These are phyloP conservation scores for Tetrapyrgos nigripes DNA, from an alignment of 1,284 basidiomycete species.

Conservation along the genomic window DNA sequence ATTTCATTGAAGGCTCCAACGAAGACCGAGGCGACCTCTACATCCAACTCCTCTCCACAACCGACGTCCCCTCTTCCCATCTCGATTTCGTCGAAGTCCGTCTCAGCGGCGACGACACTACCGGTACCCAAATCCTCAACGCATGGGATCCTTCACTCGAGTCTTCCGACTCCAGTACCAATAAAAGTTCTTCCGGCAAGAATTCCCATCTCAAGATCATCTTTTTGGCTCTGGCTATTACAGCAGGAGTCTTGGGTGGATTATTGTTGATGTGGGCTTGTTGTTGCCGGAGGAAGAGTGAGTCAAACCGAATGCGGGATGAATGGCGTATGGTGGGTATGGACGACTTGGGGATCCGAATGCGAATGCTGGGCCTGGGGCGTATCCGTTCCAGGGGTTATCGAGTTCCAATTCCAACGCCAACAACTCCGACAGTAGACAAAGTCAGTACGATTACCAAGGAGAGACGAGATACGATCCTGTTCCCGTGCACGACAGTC, in stretches of 20 bases:
- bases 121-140: constrained; percentile 27
- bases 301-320: constrained; percentile 17
- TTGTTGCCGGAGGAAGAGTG: constrained; percentile 10
- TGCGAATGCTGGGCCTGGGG: constrained; percentile 2
- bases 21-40: constrained; percentile 49
- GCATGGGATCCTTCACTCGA: too few species aligned
- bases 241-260: constrained; percentile 13
- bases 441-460: constrained; percentile 13
- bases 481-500: too few species aligned
- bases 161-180: constrained; percentile 5
- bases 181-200: not conserved
- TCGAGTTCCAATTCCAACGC: constrained; percentile 1
- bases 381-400: constrained; percentile 4
- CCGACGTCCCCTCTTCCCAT: constrained; percentile 47
- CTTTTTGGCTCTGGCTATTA: constrained; percentile 17
- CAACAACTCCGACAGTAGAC: constrained; percentile 1
- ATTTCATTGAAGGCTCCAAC: constrained; percentile 51
- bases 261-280: constrained; percentile 12
- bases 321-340: not conserved
- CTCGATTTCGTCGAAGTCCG: constrained; percentile 59
- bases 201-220: constrained; percentile 11
- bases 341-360: constrained; percentile 3
- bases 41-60: constrained; percentile 65
- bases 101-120: constrained; percentile 55
- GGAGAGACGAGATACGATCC: too few species aligned